Percentiles rank a stretch among this genome's conserved stretches.
Evolutionary conservation across 1,284 basidiomycete species (phyloP).

Genomic region (Ganoderma resinaceum): DNA sequence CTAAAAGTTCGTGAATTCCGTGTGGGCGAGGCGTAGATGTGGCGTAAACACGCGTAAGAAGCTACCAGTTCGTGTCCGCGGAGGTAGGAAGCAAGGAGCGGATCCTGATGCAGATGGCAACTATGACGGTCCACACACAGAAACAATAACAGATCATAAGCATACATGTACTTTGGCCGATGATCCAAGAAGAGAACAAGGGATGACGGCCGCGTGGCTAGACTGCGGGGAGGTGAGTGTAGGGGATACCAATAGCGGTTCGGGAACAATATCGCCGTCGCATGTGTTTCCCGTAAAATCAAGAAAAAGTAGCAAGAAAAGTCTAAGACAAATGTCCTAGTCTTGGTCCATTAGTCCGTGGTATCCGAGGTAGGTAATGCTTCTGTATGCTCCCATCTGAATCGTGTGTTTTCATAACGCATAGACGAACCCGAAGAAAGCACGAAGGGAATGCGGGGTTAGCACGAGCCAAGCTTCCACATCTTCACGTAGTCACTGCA

Average conservation of each 20-base stretch:
- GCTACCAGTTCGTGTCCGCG: neutral
- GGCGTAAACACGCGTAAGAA: neutral
- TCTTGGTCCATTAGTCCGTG: neutral
- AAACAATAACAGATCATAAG: neutral
- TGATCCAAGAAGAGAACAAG: neutral
- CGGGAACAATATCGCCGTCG: neutral
- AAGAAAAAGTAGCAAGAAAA: neutral
- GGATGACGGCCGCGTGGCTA: neutral
- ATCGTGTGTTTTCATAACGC: neutral
- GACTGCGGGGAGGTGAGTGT: neutral
- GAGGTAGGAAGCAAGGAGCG: neutral
- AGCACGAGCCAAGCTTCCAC: conserved; percentile 53
- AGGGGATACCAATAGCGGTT: neutral
- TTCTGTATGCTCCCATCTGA: neutral
- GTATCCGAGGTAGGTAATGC: neutral
- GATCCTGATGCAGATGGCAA: neutral
- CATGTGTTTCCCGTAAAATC: neutral
- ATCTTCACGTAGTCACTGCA: conserved; percentile 68
- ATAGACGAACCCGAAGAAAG: neutral
- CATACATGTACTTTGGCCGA: neutral
- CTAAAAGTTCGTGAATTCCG: neutral
- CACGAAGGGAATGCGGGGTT: neutral
- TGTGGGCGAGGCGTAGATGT: neutral
- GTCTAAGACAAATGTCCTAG: neutral
- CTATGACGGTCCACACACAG: neutral